phyloP scores from a whole-genome alignment of 805 yeast genomes.

The Metschnikowia noctiluminum region DNA sequence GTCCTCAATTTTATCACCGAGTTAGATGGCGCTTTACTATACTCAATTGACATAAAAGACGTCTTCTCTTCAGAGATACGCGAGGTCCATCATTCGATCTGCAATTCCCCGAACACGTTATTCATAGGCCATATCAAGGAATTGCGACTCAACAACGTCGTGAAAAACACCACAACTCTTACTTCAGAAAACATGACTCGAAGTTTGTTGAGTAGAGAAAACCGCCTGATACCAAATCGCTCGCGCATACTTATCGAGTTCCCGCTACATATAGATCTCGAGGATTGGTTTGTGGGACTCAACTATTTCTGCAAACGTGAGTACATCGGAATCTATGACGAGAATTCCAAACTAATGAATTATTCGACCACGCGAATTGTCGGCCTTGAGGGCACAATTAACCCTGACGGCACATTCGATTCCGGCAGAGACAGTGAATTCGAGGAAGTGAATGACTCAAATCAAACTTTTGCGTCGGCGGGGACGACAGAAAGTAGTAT shows the following conservation, averaged over 20 bases:
- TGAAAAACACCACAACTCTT: constrained; percentile 29
- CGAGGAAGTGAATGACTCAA: background rate
- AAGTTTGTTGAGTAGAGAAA: constrained; percentile 32
- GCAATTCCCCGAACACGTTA: constrained; percentile 55
- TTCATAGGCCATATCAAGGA: constrained; percentile 56
- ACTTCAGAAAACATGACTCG: constrained; percentile 18
- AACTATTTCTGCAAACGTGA: constrained; percentile 62
- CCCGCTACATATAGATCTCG: constrained; percentile 65
- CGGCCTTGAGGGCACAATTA: constrained; percentile 16
- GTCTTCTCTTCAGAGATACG: constrained; percentile 60
- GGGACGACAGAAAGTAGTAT: background rate
- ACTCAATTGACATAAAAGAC: constrained; percentile 52
- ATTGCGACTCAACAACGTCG: constrained; percentile 44
- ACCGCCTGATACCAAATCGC: constrained; percentile 29
- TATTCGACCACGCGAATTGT: constrained; percentile 13
- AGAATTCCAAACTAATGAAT: constrained; percentile 7
- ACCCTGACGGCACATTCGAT: constrained; percentile 9
- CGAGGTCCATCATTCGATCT: constrained; percentile 59
- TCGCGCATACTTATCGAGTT: constrained; percentile 55
- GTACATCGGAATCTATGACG: constrained; percentile 35
- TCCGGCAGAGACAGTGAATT: background rate
- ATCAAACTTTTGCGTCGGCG: background rate
- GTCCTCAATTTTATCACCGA: constrained; percentile 56
- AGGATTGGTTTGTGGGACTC: constrained; percentile 73
- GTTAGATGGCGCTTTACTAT: constrained; percentile 59